Evolutionary conservation across 2,329 filamentous ascomycete species (phyloP), one percentile per base, ranked within the genome.

Genomic region (Verticillium nubilum): DNA sequence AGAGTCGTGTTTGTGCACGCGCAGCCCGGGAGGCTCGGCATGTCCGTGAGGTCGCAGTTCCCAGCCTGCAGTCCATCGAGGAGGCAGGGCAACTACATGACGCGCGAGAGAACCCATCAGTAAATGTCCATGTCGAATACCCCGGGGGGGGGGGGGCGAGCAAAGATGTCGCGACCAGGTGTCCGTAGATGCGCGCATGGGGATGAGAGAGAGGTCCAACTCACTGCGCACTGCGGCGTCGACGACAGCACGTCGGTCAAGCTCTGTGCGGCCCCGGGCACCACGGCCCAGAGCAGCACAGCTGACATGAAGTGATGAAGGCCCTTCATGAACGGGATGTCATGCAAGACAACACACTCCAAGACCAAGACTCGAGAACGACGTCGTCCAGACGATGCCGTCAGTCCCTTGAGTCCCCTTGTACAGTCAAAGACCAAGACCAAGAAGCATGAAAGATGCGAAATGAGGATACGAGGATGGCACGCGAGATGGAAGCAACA

Each of bases 171-270:
- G 5, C 17, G 23, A 12, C 25, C 15, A 12, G 7, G 12, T 5
- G 9, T 31, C 27, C 15, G 19, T n/a, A 17, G n/a, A 26, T 7
- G 50, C 26, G 25, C n/a, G 23, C n/a, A n/a, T 13, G 13, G 17
- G 4, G 2, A 9, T 13, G 10, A 9, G 4, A 31, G 42, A 47
- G 42, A 47, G 42, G 29, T 10, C 2, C 5, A 31, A 47, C 62
- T 58, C 37, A 63, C 62, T 1, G 62, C 56, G 19, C 62, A 63
- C 2, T 6, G 25, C 2, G 62, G 62, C 4, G 60, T 57, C 9
- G 47, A 33, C 1, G 60, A 54, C 3, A 63, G 31, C 5, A 60
- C 19, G 3, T 17, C 26, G 1, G 29, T 56, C 12, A 35, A 54
- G 54, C 29, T 56, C 33, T 56, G 54, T 3, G 33, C 35, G 13